These are phyloP conservation scores for Penicillium crustosum DNA, from an alignment of 2,329 filamentous ascomycete species.

Conservation along the genomic window DNA sequence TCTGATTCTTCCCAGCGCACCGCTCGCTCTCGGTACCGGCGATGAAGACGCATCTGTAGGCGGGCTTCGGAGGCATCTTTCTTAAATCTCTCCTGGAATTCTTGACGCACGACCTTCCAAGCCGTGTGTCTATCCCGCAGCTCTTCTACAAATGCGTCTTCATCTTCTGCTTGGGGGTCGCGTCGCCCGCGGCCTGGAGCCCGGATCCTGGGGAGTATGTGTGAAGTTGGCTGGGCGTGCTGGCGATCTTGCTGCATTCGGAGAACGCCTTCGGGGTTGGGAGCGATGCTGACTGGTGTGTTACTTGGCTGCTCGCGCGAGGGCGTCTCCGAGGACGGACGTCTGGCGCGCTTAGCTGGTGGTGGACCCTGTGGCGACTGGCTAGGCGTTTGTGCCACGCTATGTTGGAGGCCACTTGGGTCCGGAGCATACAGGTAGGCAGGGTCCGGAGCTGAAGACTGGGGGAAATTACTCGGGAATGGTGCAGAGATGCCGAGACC, in stretches of 20 bases:
- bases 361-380: constrained; percentile 27
- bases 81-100: constrained; percentile 38
- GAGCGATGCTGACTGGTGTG: constrained; percentile 39
- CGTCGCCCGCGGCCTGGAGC: constrained; percentile 36
- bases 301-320: constrained; percentile 19
- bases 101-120: constrained; percentile 41
- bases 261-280: constrained; percentile 42
- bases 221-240: constrained; percentile 28
- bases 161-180: constrained; percentile 41
- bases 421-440: constrained; percentile 28
- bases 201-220: constrained; percentile 28
- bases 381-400: constrained; percentile 19
- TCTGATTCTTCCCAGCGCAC: constrained; percentile 43
- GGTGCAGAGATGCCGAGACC: constrained; percentile 41
- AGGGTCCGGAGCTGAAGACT: constrained; percentile 23
- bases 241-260: constrained; percentile 40
- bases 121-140: constrained; percentile 39
- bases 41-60: constrained; percentile 45
- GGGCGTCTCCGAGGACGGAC: constrained; percentile 21
- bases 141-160: constrained; percentile 40
- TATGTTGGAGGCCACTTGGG: constrained; percentile 23
- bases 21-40: constrained; percentile 37
- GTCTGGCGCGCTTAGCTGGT: constrained; percentile 26
- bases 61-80: constrained; percentile 42
- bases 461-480: constrained; percentile 34